These are phyloP conservation scores for Halophytophthora batemanensis DNA, from an alignment of 352 stramenopile genomes.

Conservation along the genomic window DNA sequence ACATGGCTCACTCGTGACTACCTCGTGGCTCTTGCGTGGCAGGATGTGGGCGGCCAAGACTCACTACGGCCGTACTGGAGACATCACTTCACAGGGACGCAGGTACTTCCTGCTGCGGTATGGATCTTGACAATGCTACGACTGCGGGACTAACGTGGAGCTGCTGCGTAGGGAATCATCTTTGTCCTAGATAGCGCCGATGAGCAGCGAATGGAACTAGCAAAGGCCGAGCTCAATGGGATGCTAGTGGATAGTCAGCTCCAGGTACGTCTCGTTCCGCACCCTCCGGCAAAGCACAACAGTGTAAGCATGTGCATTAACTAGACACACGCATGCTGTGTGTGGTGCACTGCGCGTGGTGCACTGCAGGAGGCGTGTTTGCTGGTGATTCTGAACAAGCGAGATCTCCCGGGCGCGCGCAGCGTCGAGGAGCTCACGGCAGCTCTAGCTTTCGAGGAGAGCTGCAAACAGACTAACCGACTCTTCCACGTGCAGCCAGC, in stretches of 20 bases:
- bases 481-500: slow-evolving; percentile 62
- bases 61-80: slow-evolving; percentile 77
- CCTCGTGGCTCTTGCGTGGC: not conserved
- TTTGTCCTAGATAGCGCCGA: slow-evolving; percentile 85
- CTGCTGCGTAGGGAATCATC: slow-evolving; percentile 52
- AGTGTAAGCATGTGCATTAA: no score
- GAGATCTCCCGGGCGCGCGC: slow-evolving; percentile 50
- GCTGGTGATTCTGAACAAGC: slow-evolving; percentile 78
- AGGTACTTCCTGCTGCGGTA: slow-evolving; percentile 30
- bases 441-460: slow-evolving; percentile 51
- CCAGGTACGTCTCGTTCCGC: no score
- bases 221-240: slow-evolving; percentile 66
- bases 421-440: slow-evolving; percentile 47
- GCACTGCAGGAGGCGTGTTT: slow-evolving; percentile 41
- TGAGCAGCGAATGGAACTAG: slow-evolving; percentile 55
- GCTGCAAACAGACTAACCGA: slow-evolving; percentile 41
- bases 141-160: slow-evolving; percentile 2
- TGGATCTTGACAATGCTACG: no score
- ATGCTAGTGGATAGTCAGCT: slow-evolving; percentile 72
- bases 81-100: slow-evolving; percentile 82
- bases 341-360: not conserved
- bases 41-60: slow-evolving; percentile 83
- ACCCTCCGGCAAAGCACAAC: no score
- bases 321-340: not conserved
- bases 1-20: slow-evolving; percentile 2